These are phyloP conservation scores for Suillus weaverae DNA, from an alignment of 768 basidiomycete genomes.

Conservation along the genomic window DNA sequence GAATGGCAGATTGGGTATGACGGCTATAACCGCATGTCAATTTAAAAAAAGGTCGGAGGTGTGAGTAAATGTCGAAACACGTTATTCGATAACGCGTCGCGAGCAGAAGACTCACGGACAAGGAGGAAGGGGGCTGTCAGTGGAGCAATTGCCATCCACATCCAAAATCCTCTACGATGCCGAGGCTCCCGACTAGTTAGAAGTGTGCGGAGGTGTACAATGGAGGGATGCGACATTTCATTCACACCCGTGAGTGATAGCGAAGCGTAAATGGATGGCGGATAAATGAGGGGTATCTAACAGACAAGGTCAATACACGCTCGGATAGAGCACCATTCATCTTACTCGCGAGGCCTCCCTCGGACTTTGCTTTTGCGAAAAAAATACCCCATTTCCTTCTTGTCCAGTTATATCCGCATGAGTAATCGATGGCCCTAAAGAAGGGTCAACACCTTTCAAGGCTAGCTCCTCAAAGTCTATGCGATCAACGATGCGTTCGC, in stretches of 20 bases:
- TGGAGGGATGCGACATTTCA: conserved; percentile 32
- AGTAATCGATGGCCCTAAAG: conserved; percentile 55
- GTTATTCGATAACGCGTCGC: not conserved
- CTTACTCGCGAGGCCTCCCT: conserved; percentile 3
- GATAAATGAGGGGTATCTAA: conserved; percentile 53
- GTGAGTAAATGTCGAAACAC: not conserved
- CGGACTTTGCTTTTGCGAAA: conserved; percentile 7
- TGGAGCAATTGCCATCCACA: conserved; percentile 67
- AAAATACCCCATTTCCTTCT: conserved; percentile 19
- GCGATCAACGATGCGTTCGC: conserved; percentile 67
- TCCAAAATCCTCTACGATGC: conserved; percentile 64
- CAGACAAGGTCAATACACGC: not conserved
- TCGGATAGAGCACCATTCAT: not conserved
- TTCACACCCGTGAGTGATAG: conserved; percentile 29
- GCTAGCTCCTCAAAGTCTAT: conserved; percentile 82
- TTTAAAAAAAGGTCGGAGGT: conserved; percentile 2
- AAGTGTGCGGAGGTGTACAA: conserved; percentile 50
- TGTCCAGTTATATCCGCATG: conserved; percentile 21
- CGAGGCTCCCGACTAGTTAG: conserved; percentile 56
- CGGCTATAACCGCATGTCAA: conserved; percentile 40
- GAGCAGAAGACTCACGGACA: conserved; percentile 55
- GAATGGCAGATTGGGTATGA: conserved; percentile 83
- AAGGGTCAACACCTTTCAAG: conserved; percentile 70
- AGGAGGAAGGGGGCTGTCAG: conserved; percentile 75
- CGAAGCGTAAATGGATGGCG: conserved; percentile 55